Evolutionary conservation across 1,139 yeast genomes (phyloP).

Genomic region (Sugiyamaella castrensis): DNA sequence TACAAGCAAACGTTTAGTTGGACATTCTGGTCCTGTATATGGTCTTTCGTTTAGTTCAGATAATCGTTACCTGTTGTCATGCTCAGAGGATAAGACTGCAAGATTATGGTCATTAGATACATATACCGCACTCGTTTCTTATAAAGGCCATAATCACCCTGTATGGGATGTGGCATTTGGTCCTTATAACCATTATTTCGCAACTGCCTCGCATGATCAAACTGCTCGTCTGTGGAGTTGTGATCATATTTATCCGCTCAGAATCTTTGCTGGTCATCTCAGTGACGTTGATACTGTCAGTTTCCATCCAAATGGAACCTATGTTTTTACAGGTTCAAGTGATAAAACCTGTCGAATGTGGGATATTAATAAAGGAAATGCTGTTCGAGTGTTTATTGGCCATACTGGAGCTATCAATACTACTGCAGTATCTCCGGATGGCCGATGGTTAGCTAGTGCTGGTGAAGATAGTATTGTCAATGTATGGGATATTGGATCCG

Average conservation of each 20-base stretch:
- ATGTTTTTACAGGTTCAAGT: conserved; percentile 89
- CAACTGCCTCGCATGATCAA: conserved; percentile 95
- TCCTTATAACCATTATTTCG: conserved; percentile 95
- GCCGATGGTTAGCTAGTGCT: conserved; percentile 93
- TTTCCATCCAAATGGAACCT: conserved; percentile 95
- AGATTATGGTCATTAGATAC: conserved; percentile 95
- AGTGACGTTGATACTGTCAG: conserved; percentile 94
- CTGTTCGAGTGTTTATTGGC: conserved; percentile 92
- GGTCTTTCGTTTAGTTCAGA: conserved; percentile 91
- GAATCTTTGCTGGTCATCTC: conserved; percentile 96
- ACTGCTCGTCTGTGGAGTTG: conserved; percentile 98
- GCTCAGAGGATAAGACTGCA: conserved; percentile 90
- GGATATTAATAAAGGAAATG: conserved; percentile 87
- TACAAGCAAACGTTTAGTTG: conserved; percentile 62
- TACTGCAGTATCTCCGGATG: conserved; percentile 91
- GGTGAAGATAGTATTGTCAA: conserved; percentile 90
- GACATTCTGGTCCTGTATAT: conserved; percentile 94
- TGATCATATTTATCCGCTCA: conserved; percentile 92
- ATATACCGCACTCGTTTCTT: conserved; percentile 82
- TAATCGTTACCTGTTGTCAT: conserved; percentile 71
- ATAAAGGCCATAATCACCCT: conserved; percentile 94
- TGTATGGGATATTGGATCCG: conserved; percentile 94
- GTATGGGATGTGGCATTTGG: conserved; percentile 96
- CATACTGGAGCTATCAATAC: conserved; percentile 86
- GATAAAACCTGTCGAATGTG: conserved; percentile 98